These are phyloP conservation scores for Capronia epimyces DNA, from an alignment of 2,329 filamentous ascomycete species.

Conservation along the genomic window DNA sequence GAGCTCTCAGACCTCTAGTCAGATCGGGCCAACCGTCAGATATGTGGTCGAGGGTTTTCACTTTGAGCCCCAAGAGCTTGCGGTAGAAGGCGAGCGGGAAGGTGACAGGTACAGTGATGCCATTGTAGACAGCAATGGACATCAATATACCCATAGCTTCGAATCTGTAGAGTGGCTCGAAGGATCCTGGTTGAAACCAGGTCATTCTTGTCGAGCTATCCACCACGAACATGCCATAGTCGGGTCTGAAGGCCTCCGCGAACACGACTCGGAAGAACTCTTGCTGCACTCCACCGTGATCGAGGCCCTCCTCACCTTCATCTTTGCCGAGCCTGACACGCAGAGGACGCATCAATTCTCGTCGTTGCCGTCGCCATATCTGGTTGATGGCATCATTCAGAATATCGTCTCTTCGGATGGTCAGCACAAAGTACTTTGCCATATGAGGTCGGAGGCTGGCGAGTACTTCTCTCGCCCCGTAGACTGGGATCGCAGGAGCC, in stretches of 20 bases:
- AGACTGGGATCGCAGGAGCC: constrained; percentile 37
- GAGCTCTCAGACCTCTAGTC: constrained; percentile 63
- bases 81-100: constrained; percentile 82
- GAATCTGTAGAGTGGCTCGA: constrained; percentile 82
- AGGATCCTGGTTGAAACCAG: constrained; percentile 79
- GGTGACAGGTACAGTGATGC: constrained; percentile 80
- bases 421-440: constrained; percentile 64
- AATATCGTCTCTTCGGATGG: constrained; percentile 62
- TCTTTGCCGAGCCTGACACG: constrained; percentile 83
- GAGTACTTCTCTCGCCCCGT: constrained; percentile 58
- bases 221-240: constrained; percentile 70
- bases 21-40: constrained; percentile 82
- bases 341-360: constrained; percentile 76
- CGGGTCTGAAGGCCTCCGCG: constrained; percentile 69
- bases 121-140: constrained; percentile 87
- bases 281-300: constrained; percentile 91
- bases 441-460: constrained; percentile 62
- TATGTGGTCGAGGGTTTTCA: constrained; percentile 69
- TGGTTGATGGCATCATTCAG: constrained; percentile 76
- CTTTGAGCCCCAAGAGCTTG: constrained; percentile 65
- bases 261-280: constrained; percentile 89
- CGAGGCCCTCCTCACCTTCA: constrained; percentile 78
- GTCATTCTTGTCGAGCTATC: constrained; percentile 71
- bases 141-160: constrained; percentile 84
- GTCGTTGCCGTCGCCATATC: constrained; percentile 76